Conservation (phyloP, 345 rosid genomes). For the Euclidium syriacum region DNA sequence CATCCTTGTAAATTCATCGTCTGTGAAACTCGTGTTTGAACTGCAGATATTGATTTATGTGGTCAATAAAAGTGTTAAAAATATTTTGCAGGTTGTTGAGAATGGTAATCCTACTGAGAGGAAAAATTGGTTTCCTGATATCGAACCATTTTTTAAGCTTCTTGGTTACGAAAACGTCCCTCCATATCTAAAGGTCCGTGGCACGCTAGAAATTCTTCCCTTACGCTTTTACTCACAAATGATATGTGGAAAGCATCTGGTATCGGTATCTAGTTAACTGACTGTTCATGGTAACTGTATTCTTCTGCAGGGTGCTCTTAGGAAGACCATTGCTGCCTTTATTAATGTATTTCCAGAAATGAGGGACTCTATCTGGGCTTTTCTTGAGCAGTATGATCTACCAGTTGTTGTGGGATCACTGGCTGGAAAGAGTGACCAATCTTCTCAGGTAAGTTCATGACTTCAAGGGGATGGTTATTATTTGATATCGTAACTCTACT, state of each 20-base stretch:
- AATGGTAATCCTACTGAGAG: conserved; percentile 78
- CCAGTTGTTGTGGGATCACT: conserved; percentile 77
- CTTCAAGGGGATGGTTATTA: neutral
- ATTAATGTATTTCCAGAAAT: conserved; percentile 63
- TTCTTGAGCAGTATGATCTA: conserved; percentile 89
- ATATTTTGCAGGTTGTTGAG: conserved; percentile 40
- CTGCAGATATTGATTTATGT: neutral
- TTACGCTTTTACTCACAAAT: conserved; percentile 1
- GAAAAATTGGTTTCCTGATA: conserved; percentile 87
- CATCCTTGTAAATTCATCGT: neutral
- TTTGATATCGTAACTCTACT: neutral
- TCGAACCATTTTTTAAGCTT: conserved; percentile 92
- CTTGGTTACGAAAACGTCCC: conserved; percentile 94
- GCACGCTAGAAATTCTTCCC: conserved; percentile 10
- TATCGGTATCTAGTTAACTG: conserved; percentile 8
- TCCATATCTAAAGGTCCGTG: conserved; percentile 76
- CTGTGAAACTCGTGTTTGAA: neutral
- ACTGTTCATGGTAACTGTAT: conserved; percentile 12
- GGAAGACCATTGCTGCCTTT: conserved; percentile 76
- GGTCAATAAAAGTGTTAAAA: neutral
- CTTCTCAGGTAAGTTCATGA: conserved; percentile 54
- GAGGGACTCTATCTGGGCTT: conserved; percentile 79
- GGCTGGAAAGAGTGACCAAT: conserved; percentile 47
- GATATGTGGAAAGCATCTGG: conserved; percentile 7
- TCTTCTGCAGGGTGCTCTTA: conserved; percentile 72